Base-by-base conservation (phyloP, 1,284 basidiomycete genomes). In the Puccinia novopanici region DNA sequence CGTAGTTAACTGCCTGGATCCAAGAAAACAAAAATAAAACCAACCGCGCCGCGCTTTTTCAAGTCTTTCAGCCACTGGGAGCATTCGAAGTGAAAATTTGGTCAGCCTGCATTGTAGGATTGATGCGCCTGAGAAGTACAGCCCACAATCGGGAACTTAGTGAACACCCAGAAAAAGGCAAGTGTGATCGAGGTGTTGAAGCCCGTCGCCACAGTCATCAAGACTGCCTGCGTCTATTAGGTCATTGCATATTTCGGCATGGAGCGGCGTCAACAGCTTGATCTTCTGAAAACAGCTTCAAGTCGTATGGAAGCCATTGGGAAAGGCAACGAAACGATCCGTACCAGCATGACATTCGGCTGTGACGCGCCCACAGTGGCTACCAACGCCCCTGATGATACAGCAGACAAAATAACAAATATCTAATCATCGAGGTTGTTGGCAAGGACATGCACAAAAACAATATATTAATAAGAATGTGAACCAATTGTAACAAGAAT, bases 81-180 rank as follows among this genome's bases (percentile, higher is more conserved):
- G 15, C 13, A 75, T 42, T 40, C 22, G n/a, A 15, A 42, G 30
- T 19, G 70, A 3, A 37, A 40, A 22, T 34, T 63, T n/a, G 42
- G 34, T 37, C 17, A 5, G 27, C 17, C 34, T 63, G 37, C 27
- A 3, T 42, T 42, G 37, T 2, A 2, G 8, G 19, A 42, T 6
- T 10, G 8, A 19, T 40, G 37, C 27, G 37, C 3, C 19, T 30
- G 15, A 24, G 15, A 4, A 3, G 15, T n/a, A 27, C 30, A 63
- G 57, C 55, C 63, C 27, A 59, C 55, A 42, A 13, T 19, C 17
- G 73, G 57, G 24, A 75, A 75, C 24, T 59, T 75, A 2, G 50
- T 42, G 37, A 75, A 75, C n/a, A 59, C 57, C 73, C 73, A 75
- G 42, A 75, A 75, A 42, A 59, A 63, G 37, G 9, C 73, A 63